Evolutionary conservation across 495 filamentous ascomycete species (phyloP).

Genomic region (Saxophila tyrrhenica): DNA sequence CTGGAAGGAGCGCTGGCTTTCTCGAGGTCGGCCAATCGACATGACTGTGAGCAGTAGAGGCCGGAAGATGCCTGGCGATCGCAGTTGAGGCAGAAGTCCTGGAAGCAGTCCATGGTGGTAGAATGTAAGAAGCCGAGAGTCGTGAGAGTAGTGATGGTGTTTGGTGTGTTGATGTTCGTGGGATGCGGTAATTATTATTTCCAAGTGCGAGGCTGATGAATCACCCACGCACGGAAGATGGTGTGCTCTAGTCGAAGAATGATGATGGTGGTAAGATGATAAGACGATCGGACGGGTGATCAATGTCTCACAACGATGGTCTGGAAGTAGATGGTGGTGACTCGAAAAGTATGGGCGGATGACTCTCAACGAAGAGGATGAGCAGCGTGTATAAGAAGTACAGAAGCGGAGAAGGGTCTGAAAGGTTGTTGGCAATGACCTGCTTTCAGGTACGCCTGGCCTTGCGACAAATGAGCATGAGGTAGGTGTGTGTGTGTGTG

Average conservation of each 20-base stretch:
- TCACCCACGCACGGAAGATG: neutral
- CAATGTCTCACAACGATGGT: neutral
- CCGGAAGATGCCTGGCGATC: constrained; percentile 70
- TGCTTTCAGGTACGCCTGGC: neutral
- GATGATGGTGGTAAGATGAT: neutral
- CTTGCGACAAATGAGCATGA: constrained; percentile 1
- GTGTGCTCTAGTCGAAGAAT: neutral
- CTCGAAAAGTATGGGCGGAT: neutral
- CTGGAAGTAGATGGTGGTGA: neutral
- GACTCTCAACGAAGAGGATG: neutral
- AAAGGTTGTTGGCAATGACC: neutral
- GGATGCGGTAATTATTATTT: neutral
- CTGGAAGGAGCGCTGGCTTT: constrained; percentile 32
- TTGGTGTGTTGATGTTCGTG: neutral
- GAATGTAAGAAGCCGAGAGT: neutral
- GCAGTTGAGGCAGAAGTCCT: constrained; percentile 89
- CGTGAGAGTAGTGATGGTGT: neutral
- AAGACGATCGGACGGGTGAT: neutral
- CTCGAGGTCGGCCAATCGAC: constrained; percentile 79
- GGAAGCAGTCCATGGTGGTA: constrained; percentile 60
- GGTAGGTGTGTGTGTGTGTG: neutral
- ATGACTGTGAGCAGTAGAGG: constrained; percentile 87
- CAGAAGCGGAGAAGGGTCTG: constrained; percentile 1
- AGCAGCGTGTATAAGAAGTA: neutral
- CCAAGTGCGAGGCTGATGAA: neutral